Base-by-base conservation (phyloP, 2,329 filamentous ascomycete genomes). In the Fusarium newnesense region DNA sequence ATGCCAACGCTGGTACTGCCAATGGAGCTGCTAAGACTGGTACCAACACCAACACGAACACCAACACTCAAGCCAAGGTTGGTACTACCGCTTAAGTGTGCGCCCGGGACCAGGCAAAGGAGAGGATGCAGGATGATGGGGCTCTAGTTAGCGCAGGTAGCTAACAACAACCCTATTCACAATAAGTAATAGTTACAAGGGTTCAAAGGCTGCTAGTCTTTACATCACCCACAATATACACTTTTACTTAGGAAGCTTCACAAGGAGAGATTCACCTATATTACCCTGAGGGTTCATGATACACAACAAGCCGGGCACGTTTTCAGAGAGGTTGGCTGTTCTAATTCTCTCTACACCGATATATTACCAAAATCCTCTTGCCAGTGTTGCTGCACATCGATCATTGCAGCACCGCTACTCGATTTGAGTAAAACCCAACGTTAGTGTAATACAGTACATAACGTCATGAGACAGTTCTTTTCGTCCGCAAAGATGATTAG, bases 191-290 rank as follows among this genome's bases (percentile, higher is more conserved):
- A 40, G 28, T 13, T 24, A 7, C 2, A 30, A 36, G 15, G 40
- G 7, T 9, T 26, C 62, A 12, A 18, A 53, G 28, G 39, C 57
- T 26, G 26, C 28, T 21, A 8, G n/a, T 26, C 21, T 52, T 24
- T 4, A 10, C 6, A 9, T 2, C 5, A 4, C 28, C 7, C 3
- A 9, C 7, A 5, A n/a, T 9, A 8, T 9, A 6, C 18, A 30
- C 21, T 6, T 12, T n/a, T 9, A 4, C 10, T 19, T n/a, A 12
- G 46, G 7, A 30, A n/a, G 46, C 7, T 21, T 10, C 12, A 7
- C 12, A 28, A 7, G 24, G 24, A 46, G 43, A 28, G 12, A 46
- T 10, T 21, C 8, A 28, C 8, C 24, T 15, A 28, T 12, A 8
- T 28, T 19, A 9, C 18, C 18, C 8, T 7, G 5, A 15, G 43